Percentiles rank a stretch among this genome's conserved stretches.
Evolutionary conservation across 192 early-diverging fungal species (phyloP).

Genomic region (Linnemannia schmuckeri): DNA sequence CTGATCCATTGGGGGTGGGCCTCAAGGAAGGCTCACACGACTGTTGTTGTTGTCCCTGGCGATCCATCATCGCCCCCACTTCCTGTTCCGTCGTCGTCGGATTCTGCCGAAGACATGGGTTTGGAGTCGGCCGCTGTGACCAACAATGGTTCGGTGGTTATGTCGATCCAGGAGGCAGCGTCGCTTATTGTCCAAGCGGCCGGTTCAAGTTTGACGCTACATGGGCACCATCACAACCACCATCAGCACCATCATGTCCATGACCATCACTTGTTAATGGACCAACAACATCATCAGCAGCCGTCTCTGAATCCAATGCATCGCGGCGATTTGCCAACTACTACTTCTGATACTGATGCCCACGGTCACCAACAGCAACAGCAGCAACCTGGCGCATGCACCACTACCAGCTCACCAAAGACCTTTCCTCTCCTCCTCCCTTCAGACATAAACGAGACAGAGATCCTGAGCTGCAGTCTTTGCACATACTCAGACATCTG

Average conservation of each 20-base stretch:
- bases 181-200: not conserved
- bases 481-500: conserved; percentile 41
- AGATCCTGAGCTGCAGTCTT: conserved; percentile 26
- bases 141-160: not conserved
- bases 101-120: no score
- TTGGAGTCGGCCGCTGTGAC: not conserved
- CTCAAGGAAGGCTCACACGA: not conserved
- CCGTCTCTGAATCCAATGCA: not conserved
- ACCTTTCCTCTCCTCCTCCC: not conserved
- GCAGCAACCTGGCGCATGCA: not conserved
- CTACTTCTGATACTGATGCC: no score
- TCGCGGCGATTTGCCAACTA: not conserved
- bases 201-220: not conserved
- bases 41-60: conserved; percentile 8
- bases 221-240: not conserved
- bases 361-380: not conserved
- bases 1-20: conserved; percentile 19
- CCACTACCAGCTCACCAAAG: not conserved
- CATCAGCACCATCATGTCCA: conserved; percentile 3
- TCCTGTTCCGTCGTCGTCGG: not conserved
- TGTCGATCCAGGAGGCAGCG: not conserved
- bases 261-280: conserved; percentile 7
- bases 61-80: not conserved
- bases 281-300: not conserved
- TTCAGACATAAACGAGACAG: not conserved